phyloP scores from a whole-genome alignment of 78 protist species.

The Anaeramoeba ignava region DNA sequence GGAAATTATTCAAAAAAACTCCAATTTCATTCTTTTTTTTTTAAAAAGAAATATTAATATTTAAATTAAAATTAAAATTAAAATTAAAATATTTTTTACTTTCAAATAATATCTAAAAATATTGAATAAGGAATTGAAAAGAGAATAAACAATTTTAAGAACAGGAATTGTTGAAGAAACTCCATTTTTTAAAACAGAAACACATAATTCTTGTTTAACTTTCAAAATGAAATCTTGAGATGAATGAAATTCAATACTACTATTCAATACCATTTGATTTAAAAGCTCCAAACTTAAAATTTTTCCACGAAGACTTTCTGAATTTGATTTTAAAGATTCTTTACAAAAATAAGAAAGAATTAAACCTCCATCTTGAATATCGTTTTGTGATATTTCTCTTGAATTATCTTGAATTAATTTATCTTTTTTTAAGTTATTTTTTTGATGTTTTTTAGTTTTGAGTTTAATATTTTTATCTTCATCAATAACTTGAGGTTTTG shows the following conservation, averaged over 20 bases:
- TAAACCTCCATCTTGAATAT: too few species aligned
- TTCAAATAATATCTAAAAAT: neutral
- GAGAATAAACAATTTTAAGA: neutral
- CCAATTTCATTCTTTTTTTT: slow-evolving; percentile 5
- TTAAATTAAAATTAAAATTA: too few species aligned
- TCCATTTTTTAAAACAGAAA: neutral
- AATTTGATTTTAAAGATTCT: neutral
- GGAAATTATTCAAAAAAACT: neutral
- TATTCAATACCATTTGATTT: neutral
- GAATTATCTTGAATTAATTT: neutral
- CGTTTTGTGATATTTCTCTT: neutral
- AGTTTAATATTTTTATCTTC: too few species aligned
- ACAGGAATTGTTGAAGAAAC: neutral
- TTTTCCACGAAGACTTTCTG: neutral
- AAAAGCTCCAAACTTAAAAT: neutral
- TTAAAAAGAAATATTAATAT: too few species aligned
- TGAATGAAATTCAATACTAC: neutral
- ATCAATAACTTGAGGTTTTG: too few species aligned
- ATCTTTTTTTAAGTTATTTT: too few species aligned
- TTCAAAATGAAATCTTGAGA: neutral
- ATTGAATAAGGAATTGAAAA: neutral
- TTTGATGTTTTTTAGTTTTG: too few species aligned
- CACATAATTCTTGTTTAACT: neutral
- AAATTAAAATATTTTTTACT: too few species aligned
- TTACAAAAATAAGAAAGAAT: too few species aligned